Evolutionary conservation across 495 filamentous ascomycete genomes (phyloP).

Genomic region (Bacidia gigantensis): DNA sequence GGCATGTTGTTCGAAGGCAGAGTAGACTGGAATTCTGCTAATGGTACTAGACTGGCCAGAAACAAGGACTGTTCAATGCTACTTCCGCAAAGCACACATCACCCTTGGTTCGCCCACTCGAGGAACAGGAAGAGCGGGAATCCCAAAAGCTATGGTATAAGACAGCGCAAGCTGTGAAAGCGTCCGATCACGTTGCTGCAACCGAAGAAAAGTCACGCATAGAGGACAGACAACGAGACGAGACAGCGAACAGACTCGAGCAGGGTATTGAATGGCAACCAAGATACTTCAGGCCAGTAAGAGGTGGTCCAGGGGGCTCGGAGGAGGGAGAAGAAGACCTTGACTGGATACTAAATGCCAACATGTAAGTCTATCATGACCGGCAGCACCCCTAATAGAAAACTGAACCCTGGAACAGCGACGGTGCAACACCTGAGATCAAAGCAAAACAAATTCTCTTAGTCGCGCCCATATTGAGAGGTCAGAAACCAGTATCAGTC

Average conservation of each 20-base stretch:
- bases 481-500: conserved; percentile 45
- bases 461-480: conserved; percentile 72
- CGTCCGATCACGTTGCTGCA: conserved; percentile 72
- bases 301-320: conserved; percentile 53
- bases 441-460: conserved; percentile 74
- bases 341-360: conserved; percentile 88
- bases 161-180: conserved; percentile 66
- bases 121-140: conserved; percentile 82
- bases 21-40: conserved; percentile 5
- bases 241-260: conserved; percentile 67
- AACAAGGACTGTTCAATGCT: conserved; percentile 82
- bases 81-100: conserved; percentile 58
- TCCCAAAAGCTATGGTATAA: conserved; percentile 76
- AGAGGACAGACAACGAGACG: conserved; percentile 80
- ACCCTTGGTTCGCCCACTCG: conserved; percentile 60
- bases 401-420: conserved; percentile 31
- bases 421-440: conserved; percentile 51
- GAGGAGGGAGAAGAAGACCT: conserved; percentile 80
- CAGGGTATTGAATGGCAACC: conserved; percentile 86
- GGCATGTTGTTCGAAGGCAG: conserved; percentile 33
- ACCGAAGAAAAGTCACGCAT: conserved; percentile 93
- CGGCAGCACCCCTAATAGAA: not conserved
- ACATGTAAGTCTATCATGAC: conserved; percentile 47
- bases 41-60: conserved; percentile 58
- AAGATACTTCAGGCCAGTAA: conserved; percentile 62